phyloP scores from a whole-genome alignment of 208 protist species.

The Leptomonas seymouri region DNA sequence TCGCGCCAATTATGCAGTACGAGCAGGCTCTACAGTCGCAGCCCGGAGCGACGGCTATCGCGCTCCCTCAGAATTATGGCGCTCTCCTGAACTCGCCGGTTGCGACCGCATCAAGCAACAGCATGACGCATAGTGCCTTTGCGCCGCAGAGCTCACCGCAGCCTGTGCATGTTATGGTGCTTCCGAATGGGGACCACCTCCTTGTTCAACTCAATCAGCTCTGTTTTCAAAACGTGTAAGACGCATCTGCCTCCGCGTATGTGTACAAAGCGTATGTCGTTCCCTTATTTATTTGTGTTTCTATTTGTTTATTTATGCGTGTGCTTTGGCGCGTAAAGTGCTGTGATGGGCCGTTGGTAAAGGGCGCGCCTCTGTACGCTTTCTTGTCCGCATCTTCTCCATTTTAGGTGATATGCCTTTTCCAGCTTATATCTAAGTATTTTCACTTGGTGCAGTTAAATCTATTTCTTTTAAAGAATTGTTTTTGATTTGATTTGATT shows the following conservation, averaged over 20 bases:
- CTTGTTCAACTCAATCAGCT: slow-evolving; percentile 25
- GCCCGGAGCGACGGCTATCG: neutral
- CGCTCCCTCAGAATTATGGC: slow-evolving; percentile 4
- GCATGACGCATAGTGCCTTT: neutral
- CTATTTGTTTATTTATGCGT: neutral
- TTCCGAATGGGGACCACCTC: slow-evolving; percentile 36
- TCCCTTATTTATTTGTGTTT: neutral
- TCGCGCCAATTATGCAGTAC: neutral
- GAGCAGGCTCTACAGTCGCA: neutral
- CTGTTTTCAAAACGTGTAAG: slow-evolving; percentile 13
- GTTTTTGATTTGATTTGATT: too few relatives aligned
- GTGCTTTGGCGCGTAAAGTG: neutral
- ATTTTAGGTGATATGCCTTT: too few relatives aligned
- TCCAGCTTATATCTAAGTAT: too few relatives aligned
- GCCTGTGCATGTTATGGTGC: slow-evolving; percentile 40
- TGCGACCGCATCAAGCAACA: neutral
- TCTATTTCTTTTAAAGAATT: too few relatives aligned
- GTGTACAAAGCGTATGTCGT: too few relatives aligned
- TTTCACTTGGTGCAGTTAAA: too few relatives aligned
- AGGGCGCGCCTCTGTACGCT: too few relatives aligned
- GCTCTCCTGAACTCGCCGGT: slow-evolving; percentile 1
- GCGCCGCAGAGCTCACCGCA: slow-evolving; percentile 1
- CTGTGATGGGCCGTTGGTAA: too few relatives aligned
- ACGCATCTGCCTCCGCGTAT: too few relatives aligned
- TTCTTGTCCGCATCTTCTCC: too few relatives aligned